Percentiles rank a stretch among this genome's conserved stretches.
Conservation (phyloP, 2,329 filamentous ascomycete genomes). For the Seiridium cupressi region DNA sequence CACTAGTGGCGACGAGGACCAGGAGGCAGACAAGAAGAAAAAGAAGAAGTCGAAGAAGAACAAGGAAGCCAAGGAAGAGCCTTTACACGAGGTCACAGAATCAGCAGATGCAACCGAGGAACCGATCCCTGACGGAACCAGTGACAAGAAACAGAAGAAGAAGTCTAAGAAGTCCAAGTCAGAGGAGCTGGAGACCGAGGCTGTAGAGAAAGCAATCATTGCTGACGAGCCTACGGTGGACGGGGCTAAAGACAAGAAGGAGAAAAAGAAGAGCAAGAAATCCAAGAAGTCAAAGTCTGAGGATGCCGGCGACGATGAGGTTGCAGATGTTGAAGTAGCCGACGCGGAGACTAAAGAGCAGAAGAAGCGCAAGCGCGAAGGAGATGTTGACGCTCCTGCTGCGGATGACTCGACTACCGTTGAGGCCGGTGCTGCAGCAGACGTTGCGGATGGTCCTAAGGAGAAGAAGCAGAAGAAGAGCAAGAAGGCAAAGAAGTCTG, state of each 20-base stretch:
- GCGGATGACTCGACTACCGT: no score
- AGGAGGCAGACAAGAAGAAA: constrained; percentile 12
- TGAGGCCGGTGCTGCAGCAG: constrained; percentile 15
- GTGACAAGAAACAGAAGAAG: constrained; percentile 22
- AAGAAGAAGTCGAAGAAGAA: constrained; percentile 30
- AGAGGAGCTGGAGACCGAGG: constrained; percentile 6
- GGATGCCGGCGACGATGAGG: constrained; percentile 5
- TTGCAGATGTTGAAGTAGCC: constrained; percentile 5
- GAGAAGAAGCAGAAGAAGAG: constrained; percentile 19
- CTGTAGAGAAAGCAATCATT: constrained; percentile 2
- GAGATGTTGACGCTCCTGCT: no score
- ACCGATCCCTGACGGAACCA: constrained; percentile 7
- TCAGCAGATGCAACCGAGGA: constrained; percentile 9
- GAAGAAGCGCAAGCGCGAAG: constrained; percentile 20
- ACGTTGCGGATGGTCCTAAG: constrained; percentile 19
- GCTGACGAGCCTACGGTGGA: background rate
- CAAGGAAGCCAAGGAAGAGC: constrained; percentile 15
- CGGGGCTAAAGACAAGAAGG: constrained; percentile 16
- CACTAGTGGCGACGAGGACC: constrained; percentile 6
- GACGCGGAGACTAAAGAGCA: constrained; percentile 18
- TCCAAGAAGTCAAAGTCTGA: constrained; percentile 25
- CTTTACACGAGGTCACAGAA: constrained; percentile 13
- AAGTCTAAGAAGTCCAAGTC: constrained; percentile 25
- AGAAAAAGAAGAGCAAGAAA: constrained; percentile 29
- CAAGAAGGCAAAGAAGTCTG: constrained; percentile 11